A percentile compares a stretch with the other conserved stretches of the same genome.
phyloP scores from a whole-genome alignment of 1,139 yeast genomes.

The Yamadazyma siamensis region DNA sequence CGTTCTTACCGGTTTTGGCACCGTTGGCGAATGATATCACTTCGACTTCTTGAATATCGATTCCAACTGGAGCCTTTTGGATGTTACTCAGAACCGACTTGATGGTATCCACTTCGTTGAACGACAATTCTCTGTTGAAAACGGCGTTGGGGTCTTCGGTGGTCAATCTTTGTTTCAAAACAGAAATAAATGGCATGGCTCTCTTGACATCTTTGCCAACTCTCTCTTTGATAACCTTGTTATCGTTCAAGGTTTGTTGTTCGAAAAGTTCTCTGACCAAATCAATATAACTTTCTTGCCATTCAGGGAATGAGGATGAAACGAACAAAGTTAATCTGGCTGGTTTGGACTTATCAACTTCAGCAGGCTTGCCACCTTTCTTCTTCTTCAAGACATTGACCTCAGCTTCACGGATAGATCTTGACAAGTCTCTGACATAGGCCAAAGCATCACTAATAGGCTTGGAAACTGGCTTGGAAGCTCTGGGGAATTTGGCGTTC shows the following conservation, averaged over 20 bases:
- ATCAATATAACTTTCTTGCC: constrained; percentile 90
- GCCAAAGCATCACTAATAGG: constrained; percentile 63
- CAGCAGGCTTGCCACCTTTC: constrained; percentile 77
- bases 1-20: constrained; percentile 55
- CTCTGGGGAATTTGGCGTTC: constrained; percentile 74
- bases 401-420: constrained; percentile 91
- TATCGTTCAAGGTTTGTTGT: constrained; percentile 56
- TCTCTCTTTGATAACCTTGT: constrained; percentile 54
- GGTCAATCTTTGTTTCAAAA: constrained; percentile 73
- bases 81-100: constrained; percentile 54
- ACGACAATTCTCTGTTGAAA: constrained; percentile 81
- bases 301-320: constrained; percentile 85
- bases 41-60: constrained; percentile 55
- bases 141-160: constrained; percentile 70
- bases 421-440: constrained; percentile 73
- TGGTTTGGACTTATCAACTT: constrained; percentile 70
- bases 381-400: constrained; percentile 84
- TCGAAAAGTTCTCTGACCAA: constrained; percentile 79
- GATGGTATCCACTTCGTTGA: constrained; percentile 71
- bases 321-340: constrained; percentile 69
- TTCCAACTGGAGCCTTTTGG: constrained; percentile 62
- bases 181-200: constrained; percentile 95
- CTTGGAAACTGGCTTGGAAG: constrained; percentile 60
- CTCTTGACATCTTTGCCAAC: constrained; percentile 85
- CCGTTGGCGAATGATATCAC: constrained; percentile 60